These are phyloP conservation scores for Termitomyces sp. DNA, from an alignment of 1,284 basidiomycete species.

Conservation along the genomic window DNA sequence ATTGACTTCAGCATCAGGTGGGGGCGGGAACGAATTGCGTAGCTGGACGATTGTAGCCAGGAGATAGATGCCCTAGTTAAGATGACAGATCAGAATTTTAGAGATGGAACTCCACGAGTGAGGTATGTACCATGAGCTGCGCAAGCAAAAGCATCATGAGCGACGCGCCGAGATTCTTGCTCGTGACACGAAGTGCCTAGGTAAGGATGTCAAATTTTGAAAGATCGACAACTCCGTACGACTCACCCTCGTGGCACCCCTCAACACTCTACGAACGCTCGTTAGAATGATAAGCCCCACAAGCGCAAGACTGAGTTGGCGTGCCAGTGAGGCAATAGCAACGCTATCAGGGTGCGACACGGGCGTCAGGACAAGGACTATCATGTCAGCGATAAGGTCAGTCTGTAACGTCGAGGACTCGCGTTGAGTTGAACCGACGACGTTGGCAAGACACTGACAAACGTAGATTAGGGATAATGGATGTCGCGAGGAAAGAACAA, in stretches of 20 bases:
- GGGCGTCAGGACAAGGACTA: conserved; percentile 52
- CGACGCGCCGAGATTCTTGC: conserved; percentile 61
- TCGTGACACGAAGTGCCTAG: conserved; percentile 60
- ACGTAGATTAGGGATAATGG: conserved; percentile 4
- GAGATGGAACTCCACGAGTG: neutral
- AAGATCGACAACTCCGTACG: neutral
- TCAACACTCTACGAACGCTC: conserved; percentile 62
- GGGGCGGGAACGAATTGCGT: conserved; percentile 68
- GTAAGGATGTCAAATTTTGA: neutral
- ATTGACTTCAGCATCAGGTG: conserved; percentile 33
- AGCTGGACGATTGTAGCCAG: conserved; percentile 74
- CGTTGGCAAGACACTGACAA: conserved; percentile 52
- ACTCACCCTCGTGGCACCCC: conserved; percentile 59
- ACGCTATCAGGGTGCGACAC: conserved; percentile 34
- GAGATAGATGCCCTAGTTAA: conserved; percentile 64
- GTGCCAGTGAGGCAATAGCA: conserved; percentile 45
- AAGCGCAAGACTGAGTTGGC: conserved; percentile 64
- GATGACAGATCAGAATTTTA: neutral
- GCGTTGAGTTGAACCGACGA: conserved; percentile 42
- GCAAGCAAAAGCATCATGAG: conserved; percentile 69
- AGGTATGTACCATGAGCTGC: conserved; percentile 61
- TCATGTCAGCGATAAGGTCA: conserved; percentile 53
- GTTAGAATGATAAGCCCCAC: conserved; percentile 70
- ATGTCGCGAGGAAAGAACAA: conserved; percentile 1
- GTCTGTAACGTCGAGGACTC: conserved; percentile 40